phyloP scores from a whole-genome alignment of 768 basidiomycete species.

The Termitomyces bulborhizus region DNA sequence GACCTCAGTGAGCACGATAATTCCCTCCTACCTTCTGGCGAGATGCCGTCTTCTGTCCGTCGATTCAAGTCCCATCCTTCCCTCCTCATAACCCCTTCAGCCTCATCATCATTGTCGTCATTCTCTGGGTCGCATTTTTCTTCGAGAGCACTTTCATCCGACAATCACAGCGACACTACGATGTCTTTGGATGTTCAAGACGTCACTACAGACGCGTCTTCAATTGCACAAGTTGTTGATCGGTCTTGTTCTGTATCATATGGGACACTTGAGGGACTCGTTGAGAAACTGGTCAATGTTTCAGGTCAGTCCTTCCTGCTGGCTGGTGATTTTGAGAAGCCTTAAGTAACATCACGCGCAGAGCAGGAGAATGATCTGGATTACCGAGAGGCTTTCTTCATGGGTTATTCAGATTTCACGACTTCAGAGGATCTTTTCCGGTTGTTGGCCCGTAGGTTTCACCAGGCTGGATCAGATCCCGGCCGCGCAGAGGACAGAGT shows the following conservation, averaged over 20 bases:
- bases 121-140: background rate
- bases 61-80: background rate
- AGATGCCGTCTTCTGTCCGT: background rate
- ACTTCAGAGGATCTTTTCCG: slow-evolving; percentile 33
- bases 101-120: background rate
- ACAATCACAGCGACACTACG: background rate
- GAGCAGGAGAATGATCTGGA: slow-evolving; percentile 27
- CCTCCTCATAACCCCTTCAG: background rate
- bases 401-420: slow-evolving; percentile 36
- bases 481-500: no score
- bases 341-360: slow-evolving; percentile 6
- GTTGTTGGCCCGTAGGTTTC: slow-evolving; percentile 31
- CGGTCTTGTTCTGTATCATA: background rate
- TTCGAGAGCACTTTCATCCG: background rate
- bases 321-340: background rate
- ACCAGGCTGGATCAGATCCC: background rate
- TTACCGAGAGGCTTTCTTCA: slow-evolving; percentile 34
- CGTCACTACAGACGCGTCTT: background rate
- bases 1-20: no score
- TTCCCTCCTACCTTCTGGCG: background rate
- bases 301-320: background rate
- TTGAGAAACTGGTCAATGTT: background rate
- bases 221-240: background rate
- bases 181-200: no score
- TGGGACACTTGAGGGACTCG: background rate